A percentile compares a stretch with the other conserved stretches of the same genome.
These are phyloP conservation scores for Yamadazyma olivae DNA, from an alignment of 805 yeast genomes.

Conservation along the genomic window DNA sequence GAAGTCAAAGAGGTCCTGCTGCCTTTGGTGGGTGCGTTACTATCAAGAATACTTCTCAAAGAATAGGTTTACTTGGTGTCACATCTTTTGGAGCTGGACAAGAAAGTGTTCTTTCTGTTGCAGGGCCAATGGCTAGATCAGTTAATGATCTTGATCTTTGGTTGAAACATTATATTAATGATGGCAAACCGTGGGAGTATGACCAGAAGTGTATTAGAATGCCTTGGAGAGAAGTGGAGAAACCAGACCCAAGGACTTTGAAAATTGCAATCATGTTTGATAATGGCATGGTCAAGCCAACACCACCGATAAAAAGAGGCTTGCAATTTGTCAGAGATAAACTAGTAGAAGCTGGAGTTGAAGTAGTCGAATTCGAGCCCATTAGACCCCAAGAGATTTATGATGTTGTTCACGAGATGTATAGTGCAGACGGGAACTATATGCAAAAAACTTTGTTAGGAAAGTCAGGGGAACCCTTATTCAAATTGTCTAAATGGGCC, in stretches of 20 bases:
- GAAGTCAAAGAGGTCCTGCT: constrained; percentile 42
- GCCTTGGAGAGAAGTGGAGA: constrained; percentile 49
- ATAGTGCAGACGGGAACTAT: constrained; percentile 65
- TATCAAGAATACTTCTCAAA: constrained; percentile 36
- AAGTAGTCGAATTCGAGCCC: constrained; percentile 54
- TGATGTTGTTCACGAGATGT: constrained; percentile 55
- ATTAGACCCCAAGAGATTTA: constrained; percentile 57
- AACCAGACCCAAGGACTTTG: constrained; percentile 37
- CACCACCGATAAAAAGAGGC: constrained; percentile 63
- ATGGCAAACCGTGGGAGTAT: constrained; percentile 60
- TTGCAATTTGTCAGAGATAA: constrained; percentile 51
- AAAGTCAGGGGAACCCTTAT: constrained; percentile 67
- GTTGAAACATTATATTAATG: constrained; percentile 59
- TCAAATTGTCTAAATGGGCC: constrained; percentile 60
- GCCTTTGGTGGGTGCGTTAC: constrained; percentile 40
- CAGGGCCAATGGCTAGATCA: constrained; percentile 66
- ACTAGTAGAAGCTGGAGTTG: constrained; percentile 56
- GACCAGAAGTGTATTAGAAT: constrained; percentile 47
- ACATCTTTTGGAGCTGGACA: constrained; percentile 58
- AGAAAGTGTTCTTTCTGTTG: constrained; percentile 60
- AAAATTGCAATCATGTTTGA: constrained; percentile 62
- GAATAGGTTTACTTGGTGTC: constrained; percentile 39
- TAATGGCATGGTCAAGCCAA: constrained; percentile 63
- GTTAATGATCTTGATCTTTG: constrained; percentile 66
- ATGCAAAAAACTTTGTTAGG: constrained; percentile 48